Conservation (phyloP, 495 filamentous ascomycete genomes). For the Rostrohypoxylon terebratum region DNA sequence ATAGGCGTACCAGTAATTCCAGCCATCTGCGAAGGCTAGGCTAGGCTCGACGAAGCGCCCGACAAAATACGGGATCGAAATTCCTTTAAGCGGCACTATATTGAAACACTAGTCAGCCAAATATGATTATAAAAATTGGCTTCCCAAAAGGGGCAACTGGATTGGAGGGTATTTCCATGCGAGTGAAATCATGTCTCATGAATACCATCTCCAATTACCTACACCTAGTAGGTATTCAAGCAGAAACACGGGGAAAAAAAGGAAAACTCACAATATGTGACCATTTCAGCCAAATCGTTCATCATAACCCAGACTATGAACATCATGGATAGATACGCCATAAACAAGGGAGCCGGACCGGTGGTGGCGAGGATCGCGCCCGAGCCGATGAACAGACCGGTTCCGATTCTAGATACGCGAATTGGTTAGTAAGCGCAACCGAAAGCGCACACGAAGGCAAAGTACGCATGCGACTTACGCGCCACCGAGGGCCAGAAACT, state of each 20-base stretch:
- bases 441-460: background rate
- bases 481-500: constrained; percentile 79
- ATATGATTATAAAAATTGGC: background rate
- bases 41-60: constrained; percentile 78
- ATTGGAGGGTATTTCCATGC: background rate
- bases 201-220: background rate
- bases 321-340: constrained; percentile 62
- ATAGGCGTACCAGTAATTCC: constrained; percentile 73
- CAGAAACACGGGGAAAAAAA: background rate
- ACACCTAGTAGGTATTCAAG: too few species aligned
- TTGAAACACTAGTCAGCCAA: background rate
- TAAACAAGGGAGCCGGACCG: constrained; percentile 63
- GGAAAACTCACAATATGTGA: constrained; percentile 51
- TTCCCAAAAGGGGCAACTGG: background rate
- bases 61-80: constrained; percentile 72
- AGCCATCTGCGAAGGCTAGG: constrained; percentile 83
- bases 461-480: constrained; percentile 49
- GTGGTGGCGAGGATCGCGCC: constrained; percentile 61
- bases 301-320: constrained; percentile 58
- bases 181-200: background rate
- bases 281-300: constrained; percentile 62
- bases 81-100: constrained; percentile 67
- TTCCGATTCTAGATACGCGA: constrained; percentile 66
- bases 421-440: background rate
- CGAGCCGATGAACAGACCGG: constrained; percentile 67